Conservation (phyloP, 1,284 basidiomycete species). For the Neonothopanus nambi region DNA sequence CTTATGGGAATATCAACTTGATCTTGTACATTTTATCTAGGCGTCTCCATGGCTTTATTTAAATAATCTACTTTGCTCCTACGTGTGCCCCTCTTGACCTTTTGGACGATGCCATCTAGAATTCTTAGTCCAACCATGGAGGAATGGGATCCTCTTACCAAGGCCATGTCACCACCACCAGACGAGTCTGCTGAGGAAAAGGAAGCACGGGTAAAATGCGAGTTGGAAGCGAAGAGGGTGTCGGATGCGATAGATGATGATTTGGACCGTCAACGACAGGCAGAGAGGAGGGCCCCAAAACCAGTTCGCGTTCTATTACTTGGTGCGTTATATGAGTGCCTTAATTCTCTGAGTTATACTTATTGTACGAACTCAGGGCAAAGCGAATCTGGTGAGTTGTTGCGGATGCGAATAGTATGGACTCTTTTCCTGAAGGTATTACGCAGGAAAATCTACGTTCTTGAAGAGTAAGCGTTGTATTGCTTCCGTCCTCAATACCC, state of each 20-base stretch:
- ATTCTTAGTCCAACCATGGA: slow-evolving; percentile 17
- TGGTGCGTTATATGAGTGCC: slow-evolving; percentile 44
- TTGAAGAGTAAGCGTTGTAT: slow-evolving; percentile 50
- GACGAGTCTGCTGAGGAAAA: slow-evolving; percentile 57
- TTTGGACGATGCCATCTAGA: slow-evolving; percentile 14
- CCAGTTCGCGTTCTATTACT: slow-evolving; percentile 68
- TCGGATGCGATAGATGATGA: slow-evolving; percentile 74
- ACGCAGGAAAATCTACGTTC: slow-evolving; percentile 61
- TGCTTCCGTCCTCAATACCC: background rate
- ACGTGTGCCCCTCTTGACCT: background rate
- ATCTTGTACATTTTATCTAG: slow-evolving; percentile 9
- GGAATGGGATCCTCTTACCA: slow-evolving; percentile 53
- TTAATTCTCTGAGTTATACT: slow-evolving; percentile 1
- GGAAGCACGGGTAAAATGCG: slow-evolving; percentile 48
- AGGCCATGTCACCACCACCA: slow-evolving; percentile 51
- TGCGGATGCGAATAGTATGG: background rate
- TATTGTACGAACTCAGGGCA: slow-evolving; percentile 46
- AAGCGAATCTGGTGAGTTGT: slow-evolving; percentile 67
- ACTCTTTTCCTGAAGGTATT: background rate
- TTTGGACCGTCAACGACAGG: slow-evolving; percentile 54
- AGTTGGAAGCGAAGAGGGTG: slow-evolving; percentile 58
- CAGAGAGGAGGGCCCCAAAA: slow-evolving; percentile 51
- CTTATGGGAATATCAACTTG: slow-evolving; percentile 3
- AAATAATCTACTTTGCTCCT: background rate
- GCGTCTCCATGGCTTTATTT: slow-evolving; percentile 6